These are phyloP conservation scores for Avena eriantha DNA, from an alignment of 176 grass and related monocot genomes.

Conservation along the genomic window DNA sequence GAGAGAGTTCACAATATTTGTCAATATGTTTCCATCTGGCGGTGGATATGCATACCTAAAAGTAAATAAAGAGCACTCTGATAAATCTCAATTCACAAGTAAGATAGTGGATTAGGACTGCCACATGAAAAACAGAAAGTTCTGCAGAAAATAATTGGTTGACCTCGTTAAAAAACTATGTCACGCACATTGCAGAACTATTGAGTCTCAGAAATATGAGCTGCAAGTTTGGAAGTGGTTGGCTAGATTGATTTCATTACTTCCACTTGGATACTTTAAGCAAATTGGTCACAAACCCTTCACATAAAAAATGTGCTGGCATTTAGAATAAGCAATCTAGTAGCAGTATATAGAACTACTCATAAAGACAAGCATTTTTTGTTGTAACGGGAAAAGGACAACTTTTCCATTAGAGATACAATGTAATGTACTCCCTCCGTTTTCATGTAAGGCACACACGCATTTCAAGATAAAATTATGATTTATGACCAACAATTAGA, in stretches of 20 bases:
- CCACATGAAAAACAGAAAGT: constrained; percentile 16
- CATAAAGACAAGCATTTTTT: neutral
- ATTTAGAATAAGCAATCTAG: neutral
- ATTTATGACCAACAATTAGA: neutral
- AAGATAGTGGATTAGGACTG: neutral
- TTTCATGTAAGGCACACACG: neutral
- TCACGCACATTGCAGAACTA: neutral
- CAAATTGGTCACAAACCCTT: constrained; percentile 4
- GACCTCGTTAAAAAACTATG: neutral
- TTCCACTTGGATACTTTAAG: constrained; percentile 1
- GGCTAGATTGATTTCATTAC: constrained; percentile 7
- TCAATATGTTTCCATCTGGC: constrained; percentile 94
- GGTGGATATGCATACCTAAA: constrained; percentile 89
- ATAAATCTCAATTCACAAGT: constrained; percentile 18
- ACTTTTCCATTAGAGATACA: constrained; percentile 4
- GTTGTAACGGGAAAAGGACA: neutral
- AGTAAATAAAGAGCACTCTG: constrained; percentile 15
- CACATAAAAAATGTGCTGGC: neutral
- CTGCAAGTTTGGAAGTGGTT: neutral
- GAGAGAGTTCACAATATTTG: constrained; percentile 86
- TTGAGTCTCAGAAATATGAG: neutral
- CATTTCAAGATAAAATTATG: neutral
- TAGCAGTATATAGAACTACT: constrained; percentile 12
- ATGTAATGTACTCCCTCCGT: neutral
- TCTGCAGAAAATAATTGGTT: neutral